Evolutionary conservation across 2,329 filamentous ascomycete genomes (phyloP).

Genomic region (Rhinocladiella similis): DNA sequence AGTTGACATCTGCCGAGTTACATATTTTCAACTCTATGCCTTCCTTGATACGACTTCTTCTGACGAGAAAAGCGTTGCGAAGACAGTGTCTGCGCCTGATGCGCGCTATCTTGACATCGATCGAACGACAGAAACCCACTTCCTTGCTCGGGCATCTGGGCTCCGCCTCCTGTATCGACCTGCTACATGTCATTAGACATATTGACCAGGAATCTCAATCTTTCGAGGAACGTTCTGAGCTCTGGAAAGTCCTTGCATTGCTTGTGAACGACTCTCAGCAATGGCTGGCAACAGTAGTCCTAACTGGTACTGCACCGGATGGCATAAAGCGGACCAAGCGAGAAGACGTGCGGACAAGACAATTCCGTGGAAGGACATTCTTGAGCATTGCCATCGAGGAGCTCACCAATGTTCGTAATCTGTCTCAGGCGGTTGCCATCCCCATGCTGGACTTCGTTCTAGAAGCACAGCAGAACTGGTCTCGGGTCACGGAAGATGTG

Average conservation of each 20-base stretch:
- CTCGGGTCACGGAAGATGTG: constrained; percentile 83
- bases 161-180: constrained; percentile 76
- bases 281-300: constrained; percentile 90
- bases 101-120: constrained; percentile 9
- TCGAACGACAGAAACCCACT: constrained; percentile 17
- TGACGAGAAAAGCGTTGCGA: not conserved
- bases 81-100: constrained; percentile 12
- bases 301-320: constrained; percentile 83
- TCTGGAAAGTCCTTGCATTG: constrained; percentile 84
- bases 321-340: constrained; percentile 61
- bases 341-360: constrained; percentile 40
- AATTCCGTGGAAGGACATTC: constrained; percentile 61
- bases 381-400: constrained; percentile 72
- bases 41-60: constrained; percentile 17
- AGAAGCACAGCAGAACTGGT: constrained; percentile 90
- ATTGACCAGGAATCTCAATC: constrained; percentile 61
- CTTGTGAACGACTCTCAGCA: constrained; percentile 89
- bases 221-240: constrained; percentile 47
- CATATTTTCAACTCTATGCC: constrained; percentile 75
- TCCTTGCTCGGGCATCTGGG: constrained; percentile 81
- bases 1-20: constrained; percentile 67
- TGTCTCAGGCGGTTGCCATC: constrained; percentile 66
- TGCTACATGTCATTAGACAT: constrained; percentile 74
- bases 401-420: constrained; percentile 63
- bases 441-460: constrained; percentile 84